These are phyloP conservation scores for Verticillium alfalfae DNA, from an alignment of 2,329 filamentous ascomycete genomes.

Conservation along the genomic window DNA sequence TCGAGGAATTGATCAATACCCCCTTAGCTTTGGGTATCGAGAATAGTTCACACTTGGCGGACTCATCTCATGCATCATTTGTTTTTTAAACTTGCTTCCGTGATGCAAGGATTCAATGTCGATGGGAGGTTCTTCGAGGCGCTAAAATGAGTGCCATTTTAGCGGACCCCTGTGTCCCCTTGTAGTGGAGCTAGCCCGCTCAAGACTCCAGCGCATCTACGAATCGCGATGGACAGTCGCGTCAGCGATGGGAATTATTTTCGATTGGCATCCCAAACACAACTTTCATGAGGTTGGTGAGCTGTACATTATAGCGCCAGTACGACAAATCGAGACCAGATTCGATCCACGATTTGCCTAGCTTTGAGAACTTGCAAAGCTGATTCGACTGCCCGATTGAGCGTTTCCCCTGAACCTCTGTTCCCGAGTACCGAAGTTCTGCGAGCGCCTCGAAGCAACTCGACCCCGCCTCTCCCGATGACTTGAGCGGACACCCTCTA, in stretches of 20 bases:
- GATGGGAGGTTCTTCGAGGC: too few relatives aligned
- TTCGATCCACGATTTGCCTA: not conserved
- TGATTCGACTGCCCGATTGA: not conserved
- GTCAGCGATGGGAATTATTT: not conserved
- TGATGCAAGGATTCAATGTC: too few relatives aligned
- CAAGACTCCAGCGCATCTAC: not conserved
- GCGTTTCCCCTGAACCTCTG: not conserved
- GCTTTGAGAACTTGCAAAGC: not conserved
- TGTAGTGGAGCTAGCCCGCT: too few relatives aligned
- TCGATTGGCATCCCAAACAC: not conserved
- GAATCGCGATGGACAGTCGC: not conserved
- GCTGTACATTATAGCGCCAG: not conserved
- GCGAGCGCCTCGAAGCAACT: not conserved
- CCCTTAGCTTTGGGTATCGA: too few relatives aligned
- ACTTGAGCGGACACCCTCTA: not conserved
- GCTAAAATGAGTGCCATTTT: too few relatives aligned
- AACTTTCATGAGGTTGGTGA: not conserved
- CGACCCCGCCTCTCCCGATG: not conserved
- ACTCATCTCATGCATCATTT: too few relatives aligned
- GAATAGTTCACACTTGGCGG: too few relatives aligned
- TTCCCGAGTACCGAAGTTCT: not conserved
- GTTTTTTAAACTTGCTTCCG: too few relatives aligned
- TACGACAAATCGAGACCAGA: not conserved
- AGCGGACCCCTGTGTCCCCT: too few relatives aligned
- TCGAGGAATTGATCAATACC: too few relatives aligned